These are phyloP conservation scores for Neocucurbitaria cava DNA, from an alignment of 2,329 filamentous ascomycete species.

Conservation along the genomic window DNA sequence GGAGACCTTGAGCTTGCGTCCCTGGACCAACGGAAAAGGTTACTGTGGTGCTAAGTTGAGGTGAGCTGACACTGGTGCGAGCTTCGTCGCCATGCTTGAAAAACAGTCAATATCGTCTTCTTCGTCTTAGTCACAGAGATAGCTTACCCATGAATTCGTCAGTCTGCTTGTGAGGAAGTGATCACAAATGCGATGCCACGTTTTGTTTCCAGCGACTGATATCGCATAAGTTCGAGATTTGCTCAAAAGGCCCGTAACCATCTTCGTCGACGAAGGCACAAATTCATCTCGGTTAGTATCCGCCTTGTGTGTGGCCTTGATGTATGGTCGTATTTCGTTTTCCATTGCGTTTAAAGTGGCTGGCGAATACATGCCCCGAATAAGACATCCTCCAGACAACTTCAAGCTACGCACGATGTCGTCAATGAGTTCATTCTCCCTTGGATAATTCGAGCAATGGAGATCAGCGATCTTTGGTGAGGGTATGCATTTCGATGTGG, in stretches of 20 bases:
- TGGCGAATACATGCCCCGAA: constrained; percentile 16
- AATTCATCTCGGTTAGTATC: constrained; percentile 14
- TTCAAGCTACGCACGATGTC: constrained; percentile 13
- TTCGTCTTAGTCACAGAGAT: neutral
- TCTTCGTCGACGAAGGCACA: constrained; percentile 17
- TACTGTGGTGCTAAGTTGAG: constrained; percentile 35
- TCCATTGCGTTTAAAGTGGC: constrained; percentile 14
- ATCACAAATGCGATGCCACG: constrained; percentile 18
- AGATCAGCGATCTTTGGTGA: constrained; percentile 2
- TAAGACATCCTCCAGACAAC: constrained; percentile 13
- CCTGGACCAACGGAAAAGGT: constrained; percentile 33
- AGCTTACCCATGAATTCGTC: constrained; percentile 19
- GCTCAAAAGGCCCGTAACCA: constrained; percentile 19
- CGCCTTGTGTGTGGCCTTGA: constrained; percentile 11
- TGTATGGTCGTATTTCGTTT: constrained; percentile 15
- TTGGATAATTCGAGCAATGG: constrained; percentile 1
- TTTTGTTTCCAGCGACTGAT: constrained; percentile 13
- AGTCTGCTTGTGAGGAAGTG: constrained; percentile 14
- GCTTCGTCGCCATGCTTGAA: constrained; percentile 13
- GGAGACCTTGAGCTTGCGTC: constrained; percentile 34
- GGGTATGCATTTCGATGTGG: neutral
- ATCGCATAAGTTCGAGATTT: constrained; percentile 18
- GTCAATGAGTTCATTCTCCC: constrained; percentile 9
- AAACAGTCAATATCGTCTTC: neutral
- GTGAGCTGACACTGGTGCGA: constrained; percentile 10